Evolutionary conservation across 2,329 filamentous ascomycete genomes (phyloP).

Genomic region (Monosporascus ibericus): DNA sequence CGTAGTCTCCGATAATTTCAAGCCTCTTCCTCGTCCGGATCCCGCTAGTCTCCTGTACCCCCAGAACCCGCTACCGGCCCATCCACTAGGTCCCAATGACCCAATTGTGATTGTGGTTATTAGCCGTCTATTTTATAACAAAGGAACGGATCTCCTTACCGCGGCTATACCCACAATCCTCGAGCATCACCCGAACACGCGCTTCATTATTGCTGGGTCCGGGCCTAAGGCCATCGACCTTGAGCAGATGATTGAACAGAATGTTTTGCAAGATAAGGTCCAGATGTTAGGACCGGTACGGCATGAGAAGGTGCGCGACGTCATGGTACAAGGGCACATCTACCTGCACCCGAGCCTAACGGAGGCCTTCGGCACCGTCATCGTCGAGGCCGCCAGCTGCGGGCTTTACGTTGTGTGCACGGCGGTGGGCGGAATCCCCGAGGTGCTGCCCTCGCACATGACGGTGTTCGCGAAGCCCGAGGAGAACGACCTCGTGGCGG

Average conservation of each 20-base stretch:
- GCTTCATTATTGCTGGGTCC: slow-evolving; percentile 93
- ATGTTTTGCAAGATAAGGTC: slow-evolving; percentile 88
- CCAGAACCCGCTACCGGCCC: slow-evolving; percentile 48
- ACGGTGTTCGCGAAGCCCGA: slow-evolving; percentile 95
- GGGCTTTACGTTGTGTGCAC: slow-evolving; percentile 96
- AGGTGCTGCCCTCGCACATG: slow-evolving; percentile 94
- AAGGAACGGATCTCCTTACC: slow-evolving; percentile 94
- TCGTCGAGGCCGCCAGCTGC: slow-evolving; percentile 93
- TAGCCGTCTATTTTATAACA: slow-evolving; percentile 96
- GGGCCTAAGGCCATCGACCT: slow-evolving; percentile 96
- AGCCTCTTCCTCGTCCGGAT: slow-evolving; percentile 53
- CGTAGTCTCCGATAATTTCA: slow-evolving; percentile 93
- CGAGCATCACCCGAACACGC: slow-evolving; percentile 82
- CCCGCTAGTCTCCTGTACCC: slow-evolving; percentile 30
- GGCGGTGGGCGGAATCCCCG: slow-evolving; percentile 91
- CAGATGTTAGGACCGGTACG: slow-evolving; percentile 87
- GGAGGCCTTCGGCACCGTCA: slow-evolving; percentile 95
- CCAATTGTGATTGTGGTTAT: slow-evolving; percentile 96
- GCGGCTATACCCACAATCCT: slow-evolving; percentile 91
- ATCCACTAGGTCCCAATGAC: slow-evolving; percentile 72
- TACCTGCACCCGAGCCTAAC: slow-evolving; percentile 93
- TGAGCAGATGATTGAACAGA: slow-evolving; percentile 96
- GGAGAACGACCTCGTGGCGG: slow-evolving; percentile 87
- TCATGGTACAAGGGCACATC: slow-evolving; percentile 95
- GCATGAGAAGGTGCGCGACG: slow-evolving; percentile 93